Evolutionary conservation across 2,329 filamentous ascomycete genomes (phyloP).

Genomic region (Fusarium sp.): DNA sequence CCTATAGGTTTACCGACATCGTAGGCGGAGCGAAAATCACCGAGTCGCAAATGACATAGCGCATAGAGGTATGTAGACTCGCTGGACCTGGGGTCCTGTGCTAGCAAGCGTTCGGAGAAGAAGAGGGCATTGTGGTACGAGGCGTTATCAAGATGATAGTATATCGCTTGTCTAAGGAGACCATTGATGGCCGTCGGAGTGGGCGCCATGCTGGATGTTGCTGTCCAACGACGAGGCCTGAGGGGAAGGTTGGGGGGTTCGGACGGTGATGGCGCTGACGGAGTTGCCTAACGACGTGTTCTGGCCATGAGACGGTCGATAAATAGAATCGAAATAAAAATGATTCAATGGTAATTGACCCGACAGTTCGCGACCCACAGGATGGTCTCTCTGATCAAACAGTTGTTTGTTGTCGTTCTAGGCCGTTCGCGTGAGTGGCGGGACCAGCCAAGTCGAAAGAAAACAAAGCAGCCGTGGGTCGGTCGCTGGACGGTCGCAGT

Average conservation of each 20-base stretch:
- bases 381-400: slow-evolving; percentile 10
- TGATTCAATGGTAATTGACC: slow-evolving; percentile 9
- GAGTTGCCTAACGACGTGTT: slow-evolving; percentile 39
- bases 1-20: slow-evolving; percentile 81
- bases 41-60: slow-evolving; percentile 84
- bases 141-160: slow-evolving; percentile 88
- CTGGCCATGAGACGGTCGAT: slow-evolving; percentile 44
- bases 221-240: slow-evolving; percentile 32
- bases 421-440: slow-evolving; percentile 41
- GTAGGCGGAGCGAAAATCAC: slow-evolving; percentile 86
- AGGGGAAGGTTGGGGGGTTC: slow-evolving; percentile 13
- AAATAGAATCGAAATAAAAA: neutral
- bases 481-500: slow-evolving; percentile 32
- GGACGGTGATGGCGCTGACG: slow-evolving; percentile 27
- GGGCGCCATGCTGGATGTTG: slow-evolving; percentile 61
- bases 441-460: slow-evolving; percentile 40
- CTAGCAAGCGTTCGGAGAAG: slow-evolving; percentile 86
- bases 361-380: slow-evolving; percentile 11
- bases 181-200: slow-evolving; percentile 61
- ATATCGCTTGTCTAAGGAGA: slow-evolving; percentile 68
- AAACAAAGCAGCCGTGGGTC: slow-evolving; percentile 42
- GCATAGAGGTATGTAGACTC: slow-evolving; percentile 87
- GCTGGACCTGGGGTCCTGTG: slow-evolving; percentile 82
- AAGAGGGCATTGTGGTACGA: slow-evolving; percentile 92
- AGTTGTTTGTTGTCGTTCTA: slow-evolving; percentile 33